Evolutionary conservation across 169 alveolate species (phyloP), one percentile per base, ranked within the genome.

Genomic region (Plasmodium coatneyi): DNA sequence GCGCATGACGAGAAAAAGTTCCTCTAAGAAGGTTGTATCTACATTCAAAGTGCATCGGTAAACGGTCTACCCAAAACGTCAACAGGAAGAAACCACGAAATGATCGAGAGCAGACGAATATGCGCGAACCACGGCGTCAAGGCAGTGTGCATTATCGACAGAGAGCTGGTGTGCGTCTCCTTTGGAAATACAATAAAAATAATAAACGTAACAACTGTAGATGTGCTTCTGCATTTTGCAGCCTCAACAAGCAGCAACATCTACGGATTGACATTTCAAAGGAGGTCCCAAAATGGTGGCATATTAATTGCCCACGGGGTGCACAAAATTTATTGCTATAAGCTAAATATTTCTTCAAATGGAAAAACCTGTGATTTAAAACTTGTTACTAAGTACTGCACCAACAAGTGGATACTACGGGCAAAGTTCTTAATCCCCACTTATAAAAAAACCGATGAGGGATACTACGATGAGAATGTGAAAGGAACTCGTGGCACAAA

Each of bases 111-210:
- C 36, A 89, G 81, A 78, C 43, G 94, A 60, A 56, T 89, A 22
- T 89, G 91, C 60, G 87, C 34, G 41, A 89, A 89, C 52, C 87
- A 89, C 71, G 94, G 83, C 7, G 54, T 89, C 14, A 89, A 80
- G 49, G 82, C 91, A 4, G 81, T 89, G 71, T 80, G 90, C 56
- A 39, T 89, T 66, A 19, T 89, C 25, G 49, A 39, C 56, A 10
- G 71, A 39, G 70, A 12, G 32, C 9, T 89, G 60, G 28, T 89
- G 30, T 78, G 94, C 34, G 34, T 70, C 19, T 89, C 94, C 6
- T 79, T 89, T 41, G 94, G 94, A 56, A 89, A 89, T 89, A 66
- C 70, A 39, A 79, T 89, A 79, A 89, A 80, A 79, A 80, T 89
- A 89, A 66, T 89, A 79, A 89, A 89, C 72, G 5, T 89, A 60